Conservation (phyloP, 768 basidiomycete species). For the Aureoboletus auriporus region DNA sequence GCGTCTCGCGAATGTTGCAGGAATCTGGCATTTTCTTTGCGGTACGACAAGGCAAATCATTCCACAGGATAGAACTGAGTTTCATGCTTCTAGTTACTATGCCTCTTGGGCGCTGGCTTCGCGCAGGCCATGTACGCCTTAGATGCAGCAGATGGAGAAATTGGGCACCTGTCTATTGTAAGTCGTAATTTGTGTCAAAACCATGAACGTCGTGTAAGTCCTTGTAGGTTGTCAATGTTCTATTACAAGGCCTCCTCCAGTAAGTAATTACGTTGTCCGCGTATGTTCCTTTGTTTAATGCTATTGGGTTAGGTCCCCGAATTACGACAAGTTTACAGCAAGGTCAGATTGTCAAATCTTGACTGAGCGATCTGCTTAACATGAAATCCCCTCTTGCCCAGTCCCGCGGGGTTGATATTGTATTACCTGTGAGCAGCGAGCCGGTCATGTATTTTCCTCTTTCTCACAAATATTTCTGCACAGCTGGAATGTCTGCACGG, state of each 20-base stretch:
- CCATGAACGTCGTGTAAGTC: not conserved
- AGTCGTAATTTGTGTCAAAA: constrained; percentile 15
- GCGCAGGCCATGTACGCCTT: constrained; percentile 84
- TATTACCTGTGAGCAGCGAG: constrained; percentile 69
- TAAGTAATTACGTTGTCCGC: constrained; percentile 25
- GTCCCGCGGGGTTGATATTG: constrained; percentile 57
- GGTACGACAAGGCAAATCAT: constrained; percentile 36
- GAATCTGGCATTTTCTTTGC: constrained; percentile 93
- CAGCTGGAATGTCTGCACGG: constrained; percentile 82
- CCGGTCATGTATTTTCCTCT: not conserved
- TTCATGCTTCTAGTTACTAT: constrained; percentile 53
- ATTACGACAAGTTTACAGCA: constrained; percentile 53
- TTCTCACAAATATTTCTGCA: not conserved
- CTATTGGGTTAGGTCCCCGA: constrained; percentile 48
- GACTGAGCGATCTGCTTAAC: not conserved
- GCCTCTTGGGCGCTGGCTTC: constrained; percentile 81
- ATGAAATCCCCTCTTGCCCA: constrained; percentile 16
- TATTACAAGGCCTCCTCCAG: constrained; percentile 83
- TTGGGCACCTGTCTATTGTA: constrained; percentile 50
- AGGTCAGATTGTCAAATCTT: constrained; percentile 34
- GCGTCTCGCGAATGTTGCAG: constrained; percentile 87
- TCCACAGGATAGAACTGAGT: not conserved
- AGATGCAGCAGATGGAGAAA: constrained; percentile 83
- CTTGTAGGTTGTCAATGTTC: constrained; percentile 58
- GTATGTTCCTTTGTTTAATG: not conserved